A percentile compares a stretch with the other conserved stretches of the same genome.
These are phyloP conservation scores for Pisolithus orientalis DNA, from an alignment of 768 basidiomycete species.

Conservation along the genomic window DNA sequence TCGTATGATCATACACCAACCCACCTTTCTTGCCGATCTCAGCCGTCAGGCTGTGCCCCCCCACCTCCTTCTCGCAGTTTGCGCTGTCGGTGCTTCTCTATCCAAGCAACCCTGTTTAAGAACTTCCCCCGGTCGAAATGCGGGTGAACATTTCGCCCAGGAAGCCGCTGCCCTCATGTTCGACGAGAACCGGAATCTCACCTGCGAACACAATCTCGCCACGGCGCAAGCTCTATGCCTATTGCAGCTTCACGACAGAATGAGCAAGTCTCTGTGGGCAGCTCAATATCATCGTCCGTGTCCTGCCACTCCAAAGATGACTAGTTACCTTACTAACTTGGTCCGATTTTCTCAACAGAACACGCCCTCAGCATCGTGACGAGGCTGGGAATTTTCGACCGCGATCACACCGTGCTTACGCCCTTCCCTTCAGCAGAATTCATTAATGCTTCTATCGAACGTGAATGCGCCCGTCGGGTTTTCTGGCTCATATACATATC, in stretches of 20 bases:
- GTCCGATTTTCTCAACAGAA: conserved; percentile 36
- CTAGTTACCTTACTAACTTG: conserved; percentile 6
- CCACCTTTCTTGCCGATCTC: conserved; percentile 64
- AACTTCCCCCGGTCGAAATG: conserved; percentile 47
- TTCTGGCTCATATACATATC: conserved; percentile 74
- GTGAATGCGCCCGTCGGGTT: conserved; percentile 73
- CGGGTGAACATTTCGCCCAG: conserved; percentile 48
- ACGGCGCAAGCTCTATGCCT: conserved; percentile 74
- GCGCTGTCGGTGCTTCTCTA: conserved; percentile 71
- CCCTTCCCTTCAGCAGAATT: conserved; percentile 54
- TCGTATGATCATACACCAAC: conserved; percentile 71
- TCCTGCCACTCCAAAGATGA: background rate
- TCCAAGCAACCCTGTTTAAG: conserved; percentile 61
- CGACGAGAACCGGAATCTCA: conserved; percentile 53
- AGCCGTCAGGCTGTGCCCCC: conserved; percentile 61
- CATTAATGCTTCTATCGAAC: conserved; percentile 58
- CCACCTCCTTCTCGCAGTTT: conserved; percentile 67
- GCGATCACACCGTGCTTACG: conserved; percentile 55
- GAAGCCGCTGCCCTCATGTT: conserved; percentile 68
- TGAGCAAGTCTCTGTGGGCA: conserved; percentile 31
- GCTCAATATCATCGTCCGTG: conserved; percentile 27
- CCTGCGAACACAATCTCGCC: conserved; percentile 57
- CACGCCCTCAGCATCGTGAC: conserved; percentile 59
- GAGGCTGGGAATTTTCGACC: conserved; percentile 56
- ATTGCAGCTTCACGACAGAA: conserved; percentile 60